Evolutionary conservation across 768 basidiomycete genomes (phyloP).

Genomic region (Paxillus involutus): DNA sequence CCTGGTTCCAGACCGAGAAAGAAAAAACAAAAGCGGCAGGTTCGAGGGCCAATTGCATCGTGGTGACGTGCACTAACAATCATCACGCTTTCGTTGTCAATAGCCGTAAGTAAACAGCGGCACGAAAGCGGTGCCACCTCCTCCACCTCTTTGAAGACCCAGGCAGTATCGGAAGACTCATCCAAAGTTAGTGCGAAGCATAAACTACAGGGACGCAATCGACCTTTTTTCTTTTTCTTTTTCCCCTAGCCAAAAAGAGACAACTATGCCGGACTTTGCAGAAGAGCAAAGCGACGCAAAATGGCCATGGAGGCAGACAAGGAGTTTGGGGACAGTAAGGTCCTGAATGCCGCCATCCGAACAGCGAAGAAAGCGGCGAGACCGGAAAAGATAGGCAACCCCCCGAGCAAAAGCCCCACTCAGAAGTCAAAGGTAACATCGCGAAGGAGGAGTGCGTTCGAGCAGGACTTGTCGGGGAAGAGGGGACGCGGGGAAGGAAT

Average conservation of each 20-base stretch:
- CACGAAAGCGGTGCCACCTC: constrained; percentile 58
- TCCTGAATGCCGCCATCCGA: constrained; percentile 75
- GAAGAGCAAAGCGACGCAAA: constrained; percentile 85
- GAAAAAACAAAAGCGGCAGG: constrained; percentile 83
- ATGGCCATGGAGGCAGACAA: constrained; percentile 81
- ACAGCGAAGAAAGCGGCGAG: constrained; percentile 79
- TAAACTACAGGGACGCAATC: not conserved
- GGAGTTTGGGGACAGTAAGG: constrained; percentile 51
- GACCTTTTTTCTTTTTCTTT: constrained; percentile 5
- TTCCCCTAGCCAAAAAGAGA: constrained; percentile 66
- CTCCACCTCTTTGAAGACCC: constrained; percentile 39
- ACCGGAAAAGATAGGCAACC: constrained; percentile 72
- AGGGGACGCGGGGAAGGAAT: constrained; percentile 52
- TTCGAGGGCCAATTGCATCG: constrained; percentile 28
- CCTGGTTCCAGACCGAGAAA: constrained; percentile 95
- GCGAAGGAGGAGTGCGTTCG: constrained; percentile 47
- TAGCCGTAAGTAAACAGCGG: constrained; percentile 75
- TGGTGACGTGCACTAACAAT: constrained; percentile 5
- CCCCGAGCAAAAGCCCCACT: constrained; percentile 36
- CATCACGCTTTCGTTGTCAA: not conserved
- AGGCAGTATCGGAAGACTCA: constrained; percentile 28
- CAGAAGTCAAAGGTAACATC: constrained; percentile 30
- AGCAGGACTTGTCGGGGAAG: constrained; percentile 55
- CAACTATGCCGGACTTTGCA: constrained; percentile 80
- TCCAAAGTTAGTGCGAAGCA: constrained; percentile 39